Evolutionary conservation across 108 stramenopile species (phyloP).

Genomic region (Skeletonema potamos): DNA sequence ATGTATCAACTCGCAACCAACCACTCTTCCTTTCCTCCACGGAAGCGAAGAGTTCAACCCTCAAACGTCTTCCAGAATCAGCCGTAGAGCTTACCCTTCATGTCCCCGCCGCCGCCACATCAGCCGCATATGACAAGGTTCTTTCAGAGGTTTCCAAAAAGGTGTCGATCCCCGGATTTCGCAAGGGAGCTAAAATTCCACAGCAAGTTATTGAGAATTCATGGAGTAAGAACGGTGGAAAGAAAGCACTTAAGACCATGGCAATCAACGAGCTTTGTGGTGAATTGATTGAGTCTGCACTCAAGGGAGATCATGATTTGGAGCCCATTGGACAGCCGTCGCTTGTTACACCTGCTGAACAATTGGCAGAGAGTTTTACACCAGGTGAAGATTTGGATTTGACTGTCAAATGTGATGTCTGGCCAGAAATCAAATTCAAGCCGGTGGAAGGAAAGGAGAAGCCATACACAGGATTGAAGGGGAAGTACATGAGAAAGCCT

Average conservation of each 20-base stretch:
- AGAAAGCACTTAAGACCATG: conserved; percentile 60
- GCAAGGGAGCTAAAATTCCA: conserved; percentile 86
- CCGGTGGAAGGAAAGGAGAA: conserved; percentile 54
- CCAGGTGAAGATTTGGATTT: conserved; percentile 63
- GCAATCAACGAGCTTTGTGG: conserved; percentile 65
- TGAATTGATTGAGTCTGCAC: conserved; percentile 65
- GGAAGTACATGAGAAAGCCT: conserved; percentile 74
- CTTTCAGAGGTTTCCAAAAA: conserved; percentile 67
- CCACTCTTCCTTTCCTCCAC: conserved; percentile 14
- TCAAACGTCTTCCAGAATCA: conserved; percentile 68
- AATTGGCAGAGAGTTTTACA: conserved; percentile 51
- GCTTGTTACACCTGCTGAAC: conserved; percentile 56
- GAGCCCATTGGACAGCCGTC: conserved; percentile 85
- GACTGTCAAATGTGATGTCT: conserved; percentile 80
- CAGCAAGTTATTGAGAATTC: conserved; percentile 76
- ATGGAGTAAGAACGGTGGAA: conserved; percentile 69
- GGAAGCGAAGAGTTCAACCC: conserved; percentile 32
- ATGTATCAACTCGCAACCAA: not conserved
- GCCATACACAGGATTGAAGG: conserved; percentile 78
- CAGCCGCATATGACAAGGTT: conserved; percentile 82
- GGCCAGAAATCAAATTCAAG: conserved; percentile 86
- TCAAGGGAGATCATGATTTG: conserved; percentile 78
- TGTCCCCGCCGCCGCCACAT: conserved; percentile 67
- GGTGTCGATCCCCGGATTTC: conserved; percentile 83
- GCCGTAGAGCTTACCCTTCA: conserved; percentile 71